Evolutionary conservation across 352 stramenopile species (phyloP), one percentile per base, ranked within the genome.

Genomic region (Phytophthora brassicae): DNA sequence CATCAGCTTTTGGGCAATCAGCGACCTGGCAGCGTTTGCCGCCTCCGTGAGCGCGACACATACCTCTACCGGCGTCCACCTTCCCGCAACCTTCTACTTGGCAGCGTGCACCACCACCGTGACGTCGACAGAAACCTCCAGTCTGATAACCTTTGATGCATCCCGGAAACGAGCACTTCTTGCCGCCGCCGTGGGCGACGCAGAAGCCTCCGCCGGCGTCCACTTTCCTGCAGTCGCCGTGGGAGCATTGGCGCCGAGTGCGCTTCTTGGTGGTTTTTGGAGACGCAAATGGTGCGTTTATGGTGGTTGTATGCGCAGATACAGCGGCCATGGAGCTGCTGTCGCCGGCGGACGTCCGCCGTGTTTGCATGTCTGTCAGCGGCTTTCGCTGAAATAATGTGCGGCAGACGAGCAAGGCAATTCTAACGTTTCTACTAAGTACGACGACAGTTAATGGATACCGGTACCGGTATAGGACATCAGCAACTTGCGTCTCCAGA

Each of bases 111-210:
- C 85, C 85, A 19, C 85, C 85, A 26, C 85, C 85, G 56, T 94
- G 85, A 17, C 77, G 72, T 39, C 83, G 64, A 44, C 83, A 94
- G 59, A 88, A 94, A 1, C 84, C 84, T 62, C 85, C 85, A 0
- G 81, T 89, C 50, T 94, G 85, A 41, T 90, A 90, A 2, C 85
- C 85, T 62, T 94, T 94, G 5, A 51, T 68, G 56, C 85, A 94
- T 0, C 79, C 81, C 6, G 75, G 69, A 44, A 82, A 90, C 12
- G 72, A 79, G 46, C 85, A 94, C 55, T 91, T 91, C 56, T 88
- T 92, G 45, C 87, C 87, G 51, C 87, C 87, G 55, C 87, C 87
- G 38, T 96, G 87, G 14, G 64, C 69, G n/a, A 96, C 87, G 67
- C 87, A 96, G 52, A 84, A 88, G 42, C 86, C 86, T 63, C 85